Evolutionary conservation across 2,329 filamentous ascomycete genomes (phyloP), one percentile per base, ranked within the genome.

Genomic region (Aureobasidium mangrovei): DNA sequence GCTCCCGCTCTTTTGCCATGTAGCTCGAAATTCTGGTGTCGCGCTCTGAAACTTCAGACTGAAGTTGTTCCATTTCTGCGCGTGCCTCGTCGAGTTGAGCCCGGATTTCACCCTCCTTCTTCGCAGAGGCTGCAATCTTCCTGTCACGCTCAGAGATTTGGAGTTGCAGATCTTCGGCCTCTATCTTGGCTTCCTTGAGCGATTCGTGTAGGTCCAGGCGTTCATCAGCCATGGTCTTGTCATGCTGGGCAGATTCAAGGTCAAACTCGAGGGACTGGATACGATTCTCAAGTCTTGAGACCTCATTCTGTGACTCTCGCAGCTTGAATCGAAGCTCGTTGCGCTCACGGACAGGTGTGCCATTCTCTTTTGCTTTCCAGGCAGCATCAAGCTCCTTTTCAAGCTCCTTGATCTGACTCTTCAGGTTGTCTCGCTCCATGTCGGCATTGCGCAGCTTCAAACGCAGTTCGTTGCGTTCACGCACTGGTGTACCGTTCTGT

Each of bases 81-180:
- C 60, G 71, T 32, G 78, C 69, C 28, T 84, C 79, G 55, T 86
- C 82, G 24, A 94, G 77, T 61, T 91, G 88, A 53, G 75, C 73
- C 7, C 82, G 77, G 12, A 88, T 75, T 7, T 80, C 74, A 24
- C 74, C 72, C 62, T 86, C 82, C n/a, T 78, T 77, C 10, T 71
- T 71, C 33, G 74, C 70, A 29, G 83, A 73, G 32, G 74, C 69
- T 39, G 80, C 78, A 46, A 91, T 79, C 10, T 81, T 77, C 54
- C 80, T 75, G 54, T 88, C 83, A 58, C 86, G 83, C 63, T 86
- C 81, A 4, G 78, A 75, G 29, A 93, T 76, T 63, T 87, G 83
- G 56, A 87, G 77, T 60, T 88, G 83, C n/a, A 93, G 75, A 42
- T 68, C 61, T 49, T 72, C 69, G 10, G 67, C 65, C 52, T 72